Percentiles rank a stretch among this genome's conserved stretches.
phyloP scores from a whole-genome alignment of 2,329 filamentous ascomycete genomes.

The Curvularia verruculosa region DNA sequence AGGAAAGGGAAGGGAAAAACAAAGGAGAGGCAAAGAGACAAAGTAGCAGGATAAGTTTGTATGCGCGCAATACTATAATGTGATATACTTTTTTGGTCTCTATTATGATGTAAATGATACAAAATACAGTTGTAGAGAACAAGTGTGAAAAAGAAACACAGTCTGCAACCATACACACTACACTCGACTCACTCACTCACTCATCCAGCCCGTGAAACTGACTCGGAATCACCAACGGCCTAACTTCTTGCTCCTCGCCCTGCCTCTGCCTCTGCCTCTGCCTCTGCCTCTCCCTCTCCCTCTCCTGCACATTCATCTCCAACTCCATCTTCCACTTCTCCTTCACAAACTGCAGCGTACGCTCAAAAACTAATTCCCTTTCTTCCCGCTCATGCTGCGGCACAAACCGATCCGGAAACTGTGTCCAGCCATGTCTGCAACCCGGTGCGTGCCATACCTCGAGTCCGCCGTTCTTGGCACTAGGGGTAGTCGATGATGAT shows the following conservation, averaged over 20 bases:
- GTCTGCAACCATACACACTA: no score
- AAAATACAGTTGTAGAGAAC: no score
- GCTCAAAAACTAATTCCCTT: slow-evolving; percentile 44
- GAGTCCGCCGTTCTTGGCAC: slow-evolving; percentile 41
- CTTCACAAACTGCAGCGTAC: slow-evolving; percentile 47
- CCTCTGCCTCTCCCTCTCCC: slow-evolving; percentile 21
- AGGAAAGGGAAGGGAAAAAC: no score
- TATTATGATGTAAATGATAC: no score
- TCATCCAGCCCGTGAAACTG: slow-evolving; percentile 13
- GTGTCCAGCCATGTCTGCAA: slow-evolving; percentile 52
- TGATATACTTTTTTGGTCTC: no score
- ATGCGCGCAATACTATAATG: no score
- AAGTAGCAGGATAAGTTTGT: no score
- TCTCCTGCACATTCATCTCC: slow-evolving; percentile 10
- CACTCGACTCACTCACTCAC: not conserved
- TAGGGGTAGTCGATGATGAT: slow-evolving; percentile 15
- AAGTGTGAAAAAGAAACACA: no score
- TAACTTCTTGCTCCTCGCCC: slow-evolving; percentile 24
- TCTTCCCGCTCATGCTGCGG: slow-evolving; percentile 48
- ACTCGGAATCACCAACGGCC: slow-evolving; percentile 28
- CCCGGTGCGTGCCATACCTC: slow-evolving; percentile 48
- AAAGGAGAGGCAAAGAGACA: no score
- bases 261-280: slow-evolving; percentile 15
- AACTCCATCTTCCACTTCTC: slow-evolving; percentile 44
- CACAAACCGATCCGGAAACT: slow-evolving; percentile 50